A percentile compares a stretch with the other conserved stretches of the same genome.
Conservation (phyloP, 768 basidiomycete species). For the Chlorophyllum brunneum region DNA sequence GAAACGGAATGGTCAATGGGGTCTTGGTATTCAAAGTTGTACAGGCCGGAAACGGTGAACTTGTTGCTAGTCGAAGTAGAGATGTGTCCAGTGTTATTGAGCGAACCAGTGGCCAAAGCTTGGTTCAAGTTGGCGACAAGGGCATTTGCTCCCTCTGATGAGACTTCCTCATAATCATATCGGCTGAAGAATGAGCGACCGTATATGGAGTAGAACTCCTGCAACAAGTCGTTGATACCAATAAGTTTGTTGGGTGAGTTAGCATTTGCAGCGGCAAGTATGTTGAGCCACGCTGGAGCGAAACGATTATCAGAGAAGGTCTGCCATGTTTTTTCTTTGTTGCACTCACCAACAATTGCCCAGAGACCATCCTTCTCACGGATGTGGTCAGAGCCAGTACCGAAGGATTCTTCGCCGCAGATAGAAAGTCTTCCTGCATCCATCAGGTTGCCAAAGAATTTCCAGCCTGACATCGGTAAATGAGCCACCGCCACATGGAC, state of each 20-base stretch:
- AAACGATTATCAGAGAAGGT: slow-evolving; percentile 1
- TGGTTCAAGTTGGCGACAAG: slow-evolving; percentile 77
- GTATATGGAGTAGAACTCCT: slow-evolving; percentile 85
- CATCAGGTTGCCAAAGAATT: slow-evolving; percentile 99
- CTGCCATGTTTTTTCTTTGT: background rate
- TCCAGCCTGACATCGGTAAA: slow-evolving; percentile 68
- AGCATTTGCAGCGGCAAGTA: slow-evolving; percentile 86
- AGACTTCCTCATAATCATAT: slow-evolving; percentile 98
- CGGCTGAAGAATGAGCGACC: slow-evolving; percentile 98
- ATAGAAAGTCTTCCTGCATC: slow-evolving; percentile 97
- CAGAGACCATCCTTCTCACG: slow-evolving; percentile 99
- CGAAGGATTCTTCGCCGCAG: slow-evolving; percentile 98
- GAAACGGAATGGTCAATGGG: slow-evolving; percentile 95
- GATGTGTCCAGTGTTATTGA: slow-evolving; percentile 63
- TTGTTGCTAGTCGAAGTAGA: slow-evolving; percentile 63
- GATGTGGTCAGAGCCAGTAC: slow-evolving; percentile 99
- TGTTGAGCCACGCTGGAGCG: slow-evolving; percentile 88
- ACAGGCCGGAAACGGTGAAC: slow-evolving; percentile 74
- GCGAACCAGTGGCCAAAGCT: slow-evolving; percentile 61
- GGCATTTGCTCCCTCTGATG: slow-evolving; percentile 84
- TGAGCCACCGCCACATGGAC: background rate
- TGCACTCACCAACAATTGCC: slow-evolving; percentile 85
- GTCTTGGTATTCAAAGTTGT: slow-evolving; percentile 95
- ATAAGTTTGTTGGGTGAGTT: slow-evolving; percentile 69
- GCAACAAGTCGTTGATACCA: slow-evolving; percentile 89